Percentiles rank a stretch among this genome's conserved stretches.
Evolutionary conservation across 1,284 basidiomycete genomes (phyloP).

Genomic region (Sphaerobolus stellatus): DNA sequence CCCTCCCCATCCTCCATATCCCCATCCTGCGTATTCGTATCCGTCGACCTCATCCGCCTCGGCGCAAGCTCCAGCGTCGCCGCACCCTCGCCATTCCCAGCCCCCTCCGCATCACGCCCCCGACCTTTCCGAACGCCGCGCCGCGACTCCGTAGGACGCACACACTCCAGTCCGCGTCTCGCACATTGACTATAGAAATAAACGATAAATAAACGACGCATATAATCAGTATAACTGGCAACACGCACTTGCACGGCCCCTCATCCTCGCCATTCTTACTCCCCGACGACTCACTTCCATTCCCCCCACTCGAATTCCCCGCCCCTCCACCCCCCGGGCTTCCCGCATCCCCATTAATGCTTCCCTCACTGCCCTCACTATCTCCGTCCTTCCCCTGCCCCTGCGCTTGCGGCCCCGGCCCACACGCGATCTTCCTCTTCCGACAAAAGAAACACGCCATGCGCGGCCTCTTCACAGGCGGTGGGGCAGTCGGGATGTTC

Average conservation of each 20-base stretch:
- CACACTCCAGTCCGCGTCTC: constrained; percentile 55
- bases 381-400: background rate
- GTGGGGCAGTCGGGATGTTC: too few species aligned
- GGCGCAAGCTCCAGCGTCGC: background rate
- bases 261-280: constrained; percentile 42
- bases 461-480: constrained; percentile 31
- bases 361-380: background rate
- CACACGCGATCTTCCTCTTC: constrained; percentile 64
- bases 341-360: background rate
- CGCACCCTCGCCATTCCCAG: too few species aligned
- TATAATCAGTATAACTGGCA: background rate
- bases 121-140: constrained; percentile 36
- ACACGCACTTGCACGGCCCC: constrained; percentile 62
- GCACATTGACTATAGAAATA: constrained; percentile 53
- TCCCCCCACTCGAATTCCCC: background rate
- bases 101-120: background rate
- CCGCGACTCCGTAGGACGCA: constrained; percentile 57
- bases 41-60: background rate
- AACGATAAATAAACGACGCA: background rate
- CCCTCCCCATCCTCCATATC: background rate
- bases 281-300: background rate
- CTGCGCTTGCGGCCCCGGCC: constrained; percentile 37
- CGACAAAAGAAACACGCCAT: constrained; percentile 63
- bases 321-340: background rate
- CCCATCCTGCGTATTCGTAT: background rate